These are phyloP conservation scores for Mortierella sp. DNA, from an alignment of 371 early-diverging fungal genomes.

Conservation along the genomic window DNA sequence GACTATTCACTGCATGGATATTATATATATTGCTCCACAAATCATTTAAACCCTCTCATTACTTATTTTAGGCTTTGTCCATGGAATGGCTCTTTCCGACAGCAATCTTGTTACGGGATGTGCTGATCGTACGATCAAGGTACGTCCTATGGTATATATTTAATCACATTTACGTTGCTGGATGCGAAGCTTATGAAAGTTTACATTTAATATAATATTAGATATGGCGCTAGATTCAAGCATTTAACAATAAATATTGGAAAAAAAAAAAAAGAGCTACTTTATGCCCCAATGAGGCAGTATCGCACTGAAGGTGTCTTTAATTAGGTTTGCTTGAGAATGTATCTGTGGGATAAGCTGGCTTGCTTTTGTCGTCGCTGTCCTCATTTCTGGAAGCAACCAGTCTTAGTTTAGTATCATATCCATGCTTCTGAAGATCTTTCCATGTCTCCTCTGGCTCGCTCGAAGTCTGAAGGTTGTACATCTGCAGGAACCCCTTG, in stretches of 20 bases:
- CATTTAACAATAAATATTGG: background rate
- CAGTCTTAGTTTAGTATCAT: constrained; percentile 60
- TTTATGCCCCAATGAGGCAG: background rate
- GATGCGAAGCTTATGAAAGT: background rate
- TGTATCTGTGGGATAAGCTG: background rate
- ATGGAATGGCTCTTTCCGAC: constrained; percentile 68
- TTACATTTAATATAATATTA: background rate
- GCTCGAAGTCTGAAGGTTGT: constrained; percentile 74
- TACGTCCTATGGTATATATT: too few relatives aligned
- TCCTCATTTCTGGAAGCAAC: constrained; percentile 49
- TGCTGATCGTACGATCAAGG: constrained; percentile 75
- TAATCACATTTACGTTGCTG: too few relatives aligned
- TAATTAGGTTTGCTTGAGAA: background rate
- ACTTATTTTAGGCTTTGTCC: constrained; percentile 63
- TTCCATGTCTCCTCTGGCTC: constrained; percentile 82
- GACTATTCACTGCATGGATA: background rate
- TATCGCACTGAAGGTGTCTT: background rate
- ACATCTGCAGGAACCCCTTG: constrained; percentile 81
- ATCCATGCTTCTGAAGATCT: constrained; percentile 76
- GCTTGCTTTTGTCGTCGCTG: constrained; percentile 26
- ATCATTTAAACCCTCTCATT: background rate
- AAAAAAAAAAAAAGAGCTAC: background rate
- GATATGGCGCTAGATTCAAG: constrained; percentile 13
- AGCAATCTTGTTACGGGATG: constrained; percentile 69
- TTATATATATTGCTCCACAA: background rate